Conservation (phyloP, 768 basidiomycete genomes). For the Lentinula sp. region DNA sequence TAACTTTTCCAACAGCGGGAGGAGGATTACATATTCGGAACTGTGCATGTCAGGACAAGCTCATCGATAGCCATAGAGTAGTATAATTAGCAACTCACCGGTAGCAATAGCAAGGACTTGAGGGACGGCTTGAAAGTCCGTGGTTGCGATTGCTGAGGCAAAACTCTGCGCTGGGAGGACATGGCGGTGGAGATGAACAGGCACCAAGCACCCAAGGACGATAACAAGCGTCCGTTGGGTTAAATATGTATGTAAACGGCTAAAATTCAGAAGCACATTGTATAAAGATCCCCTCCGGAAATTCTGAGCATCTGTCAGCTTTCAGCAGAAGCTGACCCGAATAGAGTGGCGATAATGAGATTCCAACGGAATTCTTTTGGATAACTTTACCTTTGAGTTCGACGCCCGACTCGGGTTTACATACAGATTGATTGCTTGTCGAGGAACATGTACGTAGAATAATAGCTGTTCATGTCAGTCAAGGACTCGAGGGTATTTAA, state of each 20-base stretch:
- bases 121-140: constrained; percentile 10
- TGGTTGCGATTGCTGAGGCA: background rate
- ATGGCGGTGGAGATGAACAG: background rate
- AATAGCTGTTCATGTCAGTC: background rate
- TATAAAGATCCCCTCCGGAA: too few relatives aligned
- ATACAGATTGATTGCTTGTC: background rate
- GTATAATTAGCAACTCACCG: constrained; percentile 20
- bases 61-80: background rate
- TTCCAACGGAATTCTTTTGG: background rate
- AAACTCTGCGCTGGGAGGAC: constrained; percentile 1
- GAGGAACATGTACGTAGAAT: background rate
- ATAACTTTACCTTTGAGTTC: background rate
- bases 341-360: background rate
- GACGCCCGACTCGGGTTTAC: background rate
- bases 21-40: constrained; percentile 64
- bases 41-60: constrained; percentile 15
- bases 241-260: background rate
- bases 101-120: constrained; percentile 28
- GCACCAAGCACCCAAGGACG: background rate
- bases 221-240: background rate
- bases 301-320: background rate
- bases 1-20: constrained; percentile 59
- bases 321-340: background rate
- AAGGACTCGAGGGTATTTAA: background rate
- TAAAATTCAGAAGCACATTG: background rate